phyloP scores from a whole-genome alignment of 78 protist genomes.

The Emiliania huxleyi region DNA sequence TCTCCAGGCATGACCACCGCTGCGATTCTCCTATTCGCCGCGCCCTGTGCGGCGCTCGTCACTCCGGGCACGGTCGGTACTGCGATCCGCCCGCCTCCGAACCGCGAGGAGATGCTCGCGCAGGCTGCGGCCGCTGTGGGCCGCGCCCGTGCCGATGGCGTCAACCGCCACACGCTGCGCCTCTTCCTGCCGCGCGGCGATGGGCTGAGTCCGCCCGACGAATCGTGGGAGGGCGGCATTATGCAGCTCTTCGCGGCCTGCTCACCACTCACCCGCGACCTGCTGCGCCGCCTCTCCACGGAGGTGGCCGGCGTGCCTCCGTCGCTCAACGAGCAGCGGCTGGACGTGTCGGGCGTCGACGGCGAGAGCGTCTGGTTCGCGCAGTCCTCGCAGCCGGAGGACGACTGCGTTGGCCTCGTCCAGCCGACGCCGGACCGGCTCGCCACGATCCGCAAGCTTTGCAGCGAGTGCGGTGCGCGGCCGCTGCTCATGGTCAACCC shows the following conservation, averaged over 20 bases:
- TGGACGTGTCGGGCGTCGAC: constrained; percentile 26
- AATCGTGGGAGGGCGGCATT: constrained; percentile 28
- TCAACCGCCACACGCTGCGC: background rate
- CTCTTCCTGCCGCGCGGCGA: background rate
- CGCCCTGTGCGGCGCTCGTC: too few species aligned
- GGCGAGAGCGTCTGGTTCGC: constrained; percentile 14
- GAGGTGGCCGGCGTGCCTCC: background rate
- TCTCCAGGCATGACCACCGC: too few species aligned
- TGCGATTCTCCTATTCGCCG: too few species aligned
- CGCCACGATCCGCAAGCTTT: background rate
- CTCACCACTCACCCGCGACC: constrained; percentile 20
- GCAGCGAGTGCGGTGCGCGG: background rate
- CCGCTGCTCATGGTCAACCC: constrained; percentile 23
- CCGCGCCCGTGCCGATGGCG: background rate
- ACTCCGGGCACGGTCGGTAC: too few species aligned
- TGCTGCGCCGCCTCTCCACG: background rate
- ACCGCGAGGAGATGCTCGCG: background rate
- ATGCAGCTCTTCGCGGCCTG: constrained; percentile 14
- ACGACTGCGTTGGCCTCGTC: background rate
- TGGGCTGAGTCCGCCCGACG: background rate
- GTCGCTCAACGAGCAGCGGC: background rate
- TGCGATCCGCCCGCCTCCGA: background rate
- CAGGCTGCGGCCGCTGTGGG: background rate
- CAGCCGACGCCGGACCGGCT: background rate
- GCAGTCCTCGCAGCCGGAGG: background rate